These are phyloP conservation scores for Hypoxylon sp. DNA, from an alignment of 2,329 filamentous ascomycete genomes.

Conservation along the genomic window DNA sequence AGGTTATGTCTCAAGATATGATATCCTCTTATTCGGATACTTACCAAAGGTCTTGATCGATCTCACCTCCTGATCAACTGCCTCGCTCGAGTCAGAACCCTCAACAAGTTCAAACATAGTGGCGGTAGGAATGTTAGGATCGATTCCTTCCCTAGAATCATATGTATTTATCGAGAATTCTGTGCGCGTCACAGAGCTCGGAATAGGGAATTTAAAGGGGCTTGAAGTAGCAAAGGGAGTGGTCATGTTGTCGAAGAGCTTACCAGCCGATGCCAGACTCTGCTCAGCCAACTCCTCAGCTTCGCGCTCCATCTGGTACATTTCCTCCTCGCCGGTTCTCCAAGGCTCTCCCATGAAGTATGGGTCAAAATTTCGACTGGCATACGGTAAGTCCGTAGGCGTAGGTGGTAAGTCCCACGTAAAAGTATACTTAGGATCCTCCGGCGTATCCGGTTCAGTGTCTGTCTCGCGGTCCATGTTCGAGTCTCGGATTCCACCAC, in stretches of 20 bases:
- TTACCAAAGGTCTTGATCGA: constrained; percentile 47
- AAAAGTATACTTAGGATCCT: constrained; percentile 13
- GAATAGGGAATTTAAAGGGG: constrained; percentile 39
- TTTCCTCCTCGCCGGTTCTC: constrained; percentile 32
- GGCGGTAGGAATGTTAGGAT: constrained; percentile 28
- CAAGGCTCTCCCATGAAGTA: constrained; percentile 38
- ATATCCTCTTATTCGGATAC: not conserved
- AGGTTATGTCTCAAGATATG: not conserved
- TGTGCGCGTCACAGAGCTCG: constrained; percentile 46
- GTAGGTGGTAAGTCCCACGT: constrained; percentile 40
- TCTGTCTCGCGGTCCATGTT: not conserved
- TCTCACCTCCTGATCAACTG: constrained; percentile 7
- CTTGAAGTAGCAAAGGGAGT: constrained; percentile 41
- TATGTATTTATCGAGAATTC: constrained; percentile 52
- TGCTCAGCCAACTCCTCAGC: constrained; percentile 48
- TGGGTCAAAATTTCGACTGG: constrained; percentile 10
- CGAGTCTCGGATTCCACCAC: constrained; percentile 73
- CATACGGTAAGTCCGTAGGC: constrained; percentile 30
- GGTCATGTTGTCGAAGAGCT: constrained; percentile 48
- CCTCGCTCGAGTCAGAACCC: constrained; percentile 34
- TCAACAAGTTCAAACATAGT: constrained; percentile 38
- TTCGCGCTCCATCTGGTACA: constrained; percentile 42
- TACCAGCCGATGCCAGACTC: constrained; percentile 51
- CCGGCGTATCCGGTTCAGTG: constrained; percentile 55
- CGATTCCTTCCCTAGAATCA: constrained; percentile 39